Percentiles rank a stretch among this genome's conserved stretches.
Conservation (phyloP, 2,329 filamentous ascomycete species). For the Fusarium duplospermum region DNA sequence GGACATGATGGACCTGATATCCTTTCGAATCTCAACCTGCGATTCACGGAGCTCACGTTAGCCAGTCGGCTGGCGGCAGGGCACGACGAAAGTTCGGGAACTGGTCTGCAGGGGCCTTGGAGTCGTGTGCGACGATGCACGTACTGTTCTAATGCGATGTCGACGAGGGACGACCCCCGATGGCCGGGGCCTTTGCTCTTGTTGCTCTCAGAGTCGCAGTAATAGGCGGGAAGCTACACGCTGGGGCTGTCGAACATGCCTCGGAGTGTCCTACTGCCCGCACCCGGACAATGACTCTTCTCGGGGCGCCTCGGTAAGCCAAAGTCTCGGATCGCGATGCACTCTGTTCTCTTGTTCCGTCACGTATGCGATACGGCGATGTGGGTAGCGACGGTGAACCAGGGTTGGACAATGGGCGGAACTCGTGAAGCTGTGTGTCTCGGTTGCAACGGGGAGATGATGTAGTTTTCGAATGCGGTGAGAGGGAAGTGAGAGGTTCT, state of each 20-base stretch:
- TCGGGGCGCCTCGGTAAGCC: constrained; percentile 32
- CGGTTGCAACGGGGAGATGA: constrained; percentile 40
- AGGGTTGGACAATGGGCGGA: constrained; percentile 40
- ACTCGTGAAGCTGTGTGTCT: constrained; percentile 46
- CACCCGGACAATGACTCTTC: constrained; percentile 45
- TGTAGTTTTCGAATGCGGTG: constrained; percentile 38
- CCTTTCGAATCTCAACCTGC: constrained; percentile 41
- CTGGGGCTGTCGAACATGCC: constrained; percentile 52
- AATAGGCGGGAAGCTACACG: constrained; percentile 49
- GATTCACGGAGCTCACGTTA: constrained; percentile 30
- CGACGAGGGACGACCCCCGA: constrained; percentile 45
- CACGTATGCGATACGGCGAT: constrained; percentile 27
- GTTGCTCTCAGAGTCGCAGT: constrained; percentile 43
- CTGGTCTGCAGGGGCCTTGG: constrained; percentile 39
- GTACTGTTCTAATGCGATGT: constrained; percentile 54
- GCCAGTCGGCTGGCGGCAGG: constrained; percentile 39
- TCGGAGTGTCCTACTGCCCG: constrained; percentile 50
- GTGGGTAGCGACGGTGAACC: constrained; percentile 37
- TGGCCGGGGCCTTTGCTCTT: constrained; percentile 38
- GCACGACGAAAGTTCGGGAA: constrained; percentile 29
- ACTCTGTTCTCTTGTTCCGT: constrained; percentile 28
- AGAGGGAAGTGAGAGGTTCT: constrained; percentile 22
- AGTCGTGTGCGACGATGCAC: constrained; percentile 53
- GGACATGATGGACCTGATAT: constrained; percentile 67
- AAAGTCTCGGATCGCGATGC: constrained; percentile 29